Evolutionary conservation across 2,329 filamentous ascomycete species (phyloP).

Genomic region (Ophiostoma novo-ulmi): DNA sequence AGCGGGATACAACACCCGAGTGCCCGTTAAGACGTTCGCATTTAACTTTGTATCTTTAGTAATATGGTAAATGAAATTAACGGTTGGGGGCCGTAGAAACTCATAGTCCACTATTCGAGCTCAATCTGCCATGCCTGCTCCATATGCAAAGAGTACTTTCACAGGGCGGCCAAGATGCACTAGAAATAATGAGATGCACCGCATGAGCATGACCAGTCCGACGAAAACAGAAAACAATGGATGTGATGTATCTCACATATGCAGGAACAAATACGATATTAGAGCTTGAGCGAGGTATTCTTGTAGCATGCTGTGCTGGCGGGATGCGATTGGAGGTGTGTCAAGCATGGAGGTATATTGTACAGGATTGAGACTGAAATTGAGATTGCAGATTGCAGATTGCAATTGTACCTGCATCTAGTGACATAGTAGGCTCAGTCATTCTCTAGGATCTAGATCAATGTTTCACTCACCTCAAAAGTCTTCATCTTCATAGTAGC

Average conservation of each 20-base stretch:
- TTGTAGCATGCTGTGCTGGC: neutral
- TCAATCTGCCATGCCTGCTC: neutral
- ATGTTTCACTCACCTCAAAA: neutral
- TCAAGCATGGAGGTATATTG: conserved; percentile 7
- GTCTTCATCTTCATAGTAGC: neutral
- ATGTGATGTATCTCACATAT: neutral
- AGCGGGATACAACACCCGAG: conserved; percentile 5
- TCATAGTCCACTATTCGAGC: neutral
- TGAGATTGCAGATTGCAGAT: neutral
- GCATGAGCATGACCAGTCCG: neutral
- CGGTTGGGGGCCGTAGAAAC: neutral
- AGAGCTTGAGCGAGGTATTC: neutral
- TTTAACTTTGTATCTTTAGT: neutral
- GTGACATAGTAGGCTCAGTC: neutral
- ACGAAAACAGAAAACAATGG: neutral
- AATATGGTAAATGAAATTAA: neutral
- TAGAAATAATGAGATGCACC: conserved; percentile 3
- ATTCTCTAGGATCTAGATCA: neutral
- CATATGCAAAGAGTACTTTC: no score
- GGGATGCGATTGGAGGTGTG: neutral
- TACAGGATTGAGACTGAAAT: neutral
- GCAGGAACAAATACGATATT: conserved; percentile 1
- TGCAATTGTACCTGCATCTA: neutral
- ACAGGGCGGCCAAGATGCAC: no score
- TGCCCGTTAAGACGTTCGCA: neutral